Evolutionary conservation across 1,139 yeast genomes (phyloP).

Genomic region (Hansenula sp.): DNA sequence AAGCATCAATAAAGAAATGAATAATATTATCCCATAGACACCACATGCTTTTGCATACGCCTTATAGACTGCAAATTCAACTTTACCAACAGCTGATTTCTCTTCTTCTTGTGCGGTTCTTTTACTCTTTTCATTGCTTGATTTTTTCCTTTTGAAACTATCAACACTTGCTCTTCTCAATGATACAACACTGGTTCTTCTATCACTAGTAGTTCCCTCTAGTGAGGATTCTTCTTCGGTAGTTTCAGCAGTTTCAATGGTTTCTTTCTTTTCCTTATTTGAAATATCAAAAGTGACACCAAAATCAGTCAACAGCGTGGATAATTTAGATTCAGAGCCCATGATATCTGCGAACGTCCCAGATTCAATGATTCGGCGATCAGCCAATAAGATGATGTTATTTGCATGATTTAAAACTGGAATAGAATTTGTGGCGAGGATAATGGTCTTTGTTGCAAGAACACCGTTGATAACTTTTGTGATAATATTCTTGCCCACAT

Average conservation of each 20-base stretch:
- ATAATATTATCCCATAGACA: constrained; percentile 43
- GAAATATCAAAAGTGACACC: constrained; percentile 29
- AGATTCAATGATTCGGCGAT: constrained; percentile 57
- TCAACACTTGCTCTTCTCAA: constrained; percentile 64
- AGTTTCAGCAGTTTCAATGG: too few species aligned
- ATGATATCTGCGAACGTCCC: constrained; percentile 51
- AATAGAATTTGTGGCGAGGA: constrained; percentile 79
- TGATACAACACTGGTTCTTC: constrained; percentile 43
- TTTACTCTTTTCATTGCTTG: constrained; percentile 20
- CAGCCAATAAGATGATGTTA: constrained; percentile 54
- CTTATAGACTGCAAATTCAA: constrained; percentile 56
- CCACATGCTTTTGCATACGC: constrained; percentile 70
- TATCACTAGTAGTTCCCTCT: constrained; percentile 13
- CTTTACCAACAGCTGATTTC: constrained; percentile 55
- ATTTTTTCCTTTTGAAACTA: constrained; percentile 35
- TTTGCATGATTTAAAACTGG: constrained; percentile 69
- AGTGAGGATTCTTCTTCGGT: constrained; percentile 10
- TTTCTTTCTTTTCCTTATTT: constrained; percentile 18
- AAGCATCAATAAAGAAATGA: constrained; percentile 36
- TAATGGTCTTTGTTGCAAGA: constrained; percentile 63
- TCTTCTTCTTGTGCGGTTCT: constrained; percentile 38
- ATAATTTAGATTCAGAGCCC: constrained; percentile 41
- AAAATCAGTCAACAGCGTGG: constrained; percentile 53
- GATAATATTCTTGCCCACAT: constrained; percentile 69
- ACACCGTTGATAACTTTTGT: constrained; percentile 65